Evolutionary conservation across 805 yeast genomes (phyloP), one percentile per base, ranked within the genome.

Genomic region (Nakazawaea wyomingensis): DNA sequence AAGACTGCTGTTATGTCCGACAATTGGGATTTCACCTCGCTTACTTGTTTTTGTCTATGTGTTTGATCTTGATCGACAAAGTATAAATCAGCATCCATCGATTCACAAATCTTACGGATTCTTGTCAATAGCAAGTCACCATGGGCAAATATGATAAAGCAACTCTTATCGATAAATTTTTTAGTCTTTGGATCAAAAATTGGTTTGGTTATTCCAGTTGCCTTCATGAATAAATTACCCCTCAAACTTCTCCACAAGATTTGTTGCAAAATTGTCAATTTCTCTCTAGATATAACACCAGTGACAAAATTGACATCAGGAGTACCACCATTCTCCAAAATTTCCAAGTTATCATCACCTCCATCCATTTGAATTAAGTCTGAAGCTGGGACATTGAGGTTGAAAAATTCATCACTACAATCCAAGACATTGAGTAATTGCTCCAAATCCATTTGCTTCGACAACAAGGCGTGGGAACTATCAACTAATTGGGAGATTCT

Each of bases 211-310:
- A 91, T 78, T 51, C 85, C 93, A 37, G 76, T 74, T 49, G 84
- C 76, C 51, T 82, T 81, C 60, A 90, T 76, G 55, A 76, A 87
- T 50, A 95, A 69, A 60, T 93, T 93, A 56, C 99, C 99, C 61
- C 99, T 80, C 49, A 91, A 73, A 16, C 88, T 80, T 65, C 99
- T 77, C 96, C 96, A 93, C 37, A 89, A 66, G 44, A 93, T 87
- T 54, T 80, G 85, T 58, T 89, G 89, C 49, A 93, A 68, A 2
- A 82, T 70, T 13, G 73, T 76, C 21, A 88, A 71, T 55, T 84
- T 85, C 9, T 70, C 76, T 54, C 93, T 74, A 34, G 80, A 73
- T 36, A 93, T 81, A 11, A 91, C 90, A 41, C 98, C 99, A 7
- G 93, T 78, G 39, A 85, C 76, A 50, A 82, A 79, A 43, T 65